Evolutionary conservation across 2,329 filamentous ascomycete species (phyloP), one percentile per base, ranked within the genome.

Genomic region (Lasiodiplodia hormozganensis): DNA sequence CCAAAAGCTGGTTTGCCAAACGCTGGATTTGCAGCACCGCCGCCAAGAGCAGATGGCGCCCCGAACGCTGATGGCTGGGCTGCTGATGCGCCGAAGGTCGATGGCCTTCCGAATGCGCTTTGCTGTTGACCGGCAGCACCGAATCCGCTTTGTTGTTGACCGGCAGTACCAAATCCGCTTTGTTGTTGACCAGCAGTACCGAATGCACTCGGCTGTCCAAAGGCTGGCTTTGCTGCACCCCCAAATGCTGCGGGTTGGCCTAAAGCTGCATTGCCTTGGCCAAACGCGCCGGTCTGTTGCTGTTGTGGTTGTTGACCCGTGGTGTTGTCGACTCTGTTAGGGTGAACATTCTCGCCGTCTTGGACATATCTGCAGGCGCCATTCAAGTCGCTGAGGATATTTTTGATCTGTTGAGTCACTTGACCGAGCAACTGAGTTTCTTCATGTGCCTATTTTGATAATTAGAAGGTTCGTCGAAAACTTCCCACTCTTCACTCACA

Each of bases 341-440:
- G 75, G 51, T 76, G 77, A 7, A 76, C 67, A 53, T 79, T 75
- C 54, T 73, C 74, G 52, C 78, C 79, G 51, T 77, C 78, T 70
- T 76, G 73, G 25, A 81, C 69, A 65, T 80, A 81, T 31, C 73
- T 74, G 56, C 78, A 73, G 16, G 94, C 94, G 2, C 89, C 92
- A 69, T 90, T 85, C 11, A 92, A 78, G 73, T 96, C 90, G 69
- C 83, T 86, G 0, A 93, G 76, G 0, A 90, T 89, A n/a, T 83
- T 86, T 69, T 92, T 86, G 64, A 94, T 92, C 76, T 96, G 92
- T 69, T 89, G 84, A 40, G 62, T 68, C 36, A 58, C 23, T 36
- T 68, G 43, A 25, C 25, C 51, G 7, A 65, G 18, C 18, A 69
- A 47, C 11, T 53, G 49, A 34, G 60, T 64, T 76, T 74, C 54